Evolutionary conservation across 345 rosid genomes (phyloP), one percentile per base, ranked within the genome.

Genomic region (Eutrema yunnanense): DNA sequence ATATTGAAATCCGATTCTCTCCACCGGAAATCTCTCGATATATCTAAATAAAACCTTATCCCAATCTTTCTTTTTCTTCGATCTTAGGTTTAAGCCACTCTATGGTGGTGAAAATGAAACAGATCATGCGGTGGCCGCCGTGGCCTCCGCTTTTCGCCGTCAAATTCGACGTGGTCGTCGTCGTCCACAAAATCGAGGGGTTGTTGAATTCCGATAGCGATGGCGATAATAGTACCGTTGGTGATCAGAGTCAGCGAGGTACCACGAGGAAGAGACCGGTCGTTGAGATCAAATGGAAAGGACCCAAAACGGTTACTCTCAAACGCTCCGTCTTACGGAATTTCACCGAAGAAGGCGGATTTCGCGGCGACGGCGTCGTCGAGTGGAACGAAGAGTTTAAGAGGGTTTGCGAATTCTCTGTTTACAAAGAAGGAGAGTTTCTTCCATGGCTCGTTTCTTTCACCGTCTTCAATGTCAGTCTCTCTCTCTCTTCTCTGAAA

Each of bases 371-470:
- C 52, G 89, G 87, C 0, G 77, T 81, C 6, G 85, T 81, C 42
- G 81, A 84, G 78, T 89, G 92, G 96, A 81, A 84, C 59, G 87
- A 85, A 48, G 88, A 84, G 75, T 89, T 89, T 2, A 71, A 54
- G 22, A 75, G 71, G 78, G 61, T 84, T 2, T 85, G 91, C 38
- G 72, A 71, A 34, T 74, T 87, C 79, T 79, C 92, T 58, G 80
- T 55, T 69, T 59, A 73, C 55, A 86, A 82, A 22, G 83, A 86
- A 30, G 79, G 78, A 62, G 19, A 41, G 40, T 78, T 78, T 59
- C 64, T 71, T 49, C 85, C 92, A 6, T 84, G 90, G 92, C 73
- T 84, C 57, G 76, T 83, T 46, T 67, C 74, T 0, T 84, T 89
- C 59, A 71, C 83, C 14, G 81, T 89, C 73, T 82, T 86, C 49